These are phyloP conservation scores for Lodderomyces pseudojiufengensis DNA, from an alignment of 1,139 yeast genomes.

Conservation along the genomic window DNA sequence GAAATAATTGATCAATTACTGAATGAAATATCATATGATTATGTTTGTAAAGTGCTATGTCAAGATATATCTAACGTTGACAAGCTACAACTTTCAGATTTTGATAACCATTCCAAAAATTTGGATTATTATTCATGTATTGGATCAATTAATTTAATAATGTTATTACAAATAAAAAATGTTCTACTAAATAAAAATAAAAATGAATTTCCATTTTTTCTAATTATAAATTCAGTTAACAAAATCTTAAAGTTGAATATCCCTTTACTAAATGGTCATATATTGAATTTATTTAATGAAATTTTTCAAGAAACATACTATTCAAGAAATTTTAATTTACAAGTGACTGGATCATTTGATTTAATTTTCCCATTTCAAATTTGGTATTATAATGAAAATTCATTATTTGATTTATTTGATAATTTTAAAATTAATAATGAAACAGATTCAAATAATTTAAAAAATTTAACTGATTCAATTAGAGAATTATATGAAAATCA, in stretches of 20 bases:
- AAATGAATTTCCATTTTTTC: slow-evolving; percentile 16
- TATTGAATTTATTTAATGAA: slow-evolving; percentile 32
- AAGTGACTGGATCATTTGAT: slow-evolving; percentile 16
- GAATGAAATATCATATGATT: slow-evolving; percentile 19
- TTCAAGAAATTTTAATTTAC: slow-evolving; percentile 16
- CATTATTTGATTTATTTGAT: slow-evolving; percentile 37
- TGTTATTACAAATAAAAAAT: slow-evolving; percentile 18
- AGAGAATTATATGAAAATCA: slow-evolving; percentile 32
- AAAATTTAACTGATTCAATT: slow-evolving; percentile 35
- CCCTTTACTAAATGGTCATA: slow-evolving; percentile 28
- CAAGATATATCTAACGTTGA: slow-evolving; percentile 26
- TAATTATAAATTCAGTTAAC: slow-evolving; percentile 25
- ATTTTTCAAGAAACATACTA: slow-evolving; percentile 27
- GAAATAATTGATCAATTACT: slow-evolving; percentile 24
- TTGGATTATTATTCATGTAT: slow-evolving; percentile 36
- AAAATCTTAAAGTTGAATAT: slow-evolving; percentile 25
- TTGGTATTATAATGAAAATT: slow-evolving; percentile 45
- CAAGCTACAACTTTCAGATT: too few species aligned
- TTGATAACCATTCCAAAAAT: too few species aligned
- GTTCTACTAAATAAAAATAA: slow-evolving; percentile 7
- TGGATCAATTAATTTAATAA: slow-evolving; percentile 45
- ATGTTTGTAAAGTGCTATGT: slow-evolving; percentile 18
- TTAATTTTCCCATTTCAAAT: slow-evolving; percentile 39
- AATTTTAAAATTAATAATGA: slow-evolving; percentile 22
- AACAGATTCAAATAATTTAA: slow-evolving; percentile 33